phyloP scores from a whole-genome alignment of 768 basidiomycete species.

The Coprinopsis marcescibilis region DNA sequence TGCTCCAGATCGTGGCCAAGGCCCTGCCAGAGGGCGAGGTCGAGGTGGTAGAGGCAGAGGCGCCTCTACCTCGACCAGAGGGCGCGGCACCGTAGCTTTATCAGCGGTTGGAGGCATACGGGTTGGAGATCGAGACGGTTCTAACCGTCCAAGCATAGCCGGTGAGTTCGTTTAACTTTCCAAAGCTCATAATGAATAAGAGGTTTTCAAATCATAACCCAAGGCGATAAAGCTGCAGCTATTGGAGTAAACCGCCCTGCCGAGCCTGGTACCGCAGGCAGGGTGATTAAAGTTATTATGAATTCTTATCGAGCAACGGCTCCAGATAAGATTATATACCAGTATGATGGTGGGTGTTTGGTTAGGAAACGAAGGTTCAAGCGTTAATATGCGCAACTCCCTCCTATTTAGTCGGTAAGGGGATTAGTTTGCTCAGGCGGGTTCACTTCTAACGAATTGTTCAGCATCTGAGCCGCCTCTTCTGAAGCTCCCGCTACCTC shows the following conservation, averaged over 20 bases:
- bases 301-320: conserved; percentile 48
- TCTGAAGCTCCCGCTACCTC: conserved; percentile 36
- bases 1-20: conserved; percentile 3
- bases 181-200: background rate
- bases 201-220: background rate
- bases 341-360: conserved; percentile 49
- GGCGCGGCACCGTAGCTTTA: conserved; percentile 2
- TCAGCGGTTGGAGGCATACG: conserved; percentile 6
- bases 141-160: conserved; percentile 9
- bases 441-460: background rate
- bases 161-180: conserved; percentile 5
- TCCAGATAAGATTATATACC: conserved; percentile 53
- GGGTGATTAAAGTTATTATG: conserved; percentile 23
- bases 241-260: conserved; percentile 60
- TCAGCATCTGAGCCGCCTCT: conserved; percentile 15
- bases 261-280: conserved; percentile 41
- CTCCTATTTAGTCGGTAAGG: conserved; percentile 24
- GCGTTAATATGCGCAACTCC: background rate
- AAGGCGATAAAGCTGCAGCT: conserved; percentile 27
- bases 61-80: background rate
- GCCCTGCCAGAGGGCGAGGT: conserved; percentile 4
- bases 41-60: background rate
- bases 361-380: background rate
- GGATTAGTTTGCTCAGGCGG: background rate
- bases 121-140: conserved; percentile 5